Base-by-base conservation (phyloP, 768 basidiomycete genomes). In the Rhizopogon roseolus region DNA sequence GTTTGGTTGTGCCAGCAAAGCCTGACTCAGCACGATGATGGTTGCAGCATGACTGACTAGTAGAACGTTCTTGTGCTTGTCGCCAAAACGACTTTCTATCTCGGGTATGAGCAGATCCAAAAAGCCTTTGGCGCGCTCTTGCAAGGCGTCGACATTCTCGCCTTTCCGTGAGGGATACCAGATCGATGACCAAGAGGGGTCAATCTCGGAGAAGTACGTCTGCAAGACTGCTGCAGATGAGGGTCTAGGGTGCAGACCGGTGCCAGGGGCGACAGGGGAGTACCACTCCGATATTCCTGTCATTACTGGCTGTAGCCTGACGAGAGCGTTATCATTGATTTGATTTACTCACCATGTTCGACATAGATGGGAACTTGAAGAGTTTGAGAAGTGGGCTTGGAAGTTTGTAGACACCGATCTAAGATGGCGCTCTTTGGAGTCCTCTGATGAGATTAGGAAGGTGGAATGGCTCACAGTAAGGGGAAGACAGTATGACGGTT, bases 371-470 rank as follows among this genome's bases (percentile, higher is more conserved):
- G 89, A 4, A 92, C 56, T 13, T 74, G 71, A 17, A 93, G 74
- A 0, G 81, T 79, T 38, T 72, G 65, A 14, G 92, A 80, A 3
- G 77, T 70, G 2, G 92, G 90, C 32, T 77, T 73, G 1, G 85
- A 71, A 0, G 92, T 94, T 65, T 94, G 91, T 22, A 93, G 73
- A 66, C 92, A 93, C n/a, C 92, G 87, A 71, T 93, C 90, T 92
- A 59, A 36, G 8, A 17, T 22, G 13, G 3, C 19, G 27, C 40
- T 8, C 6, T 19, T 52, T 45, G 14, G 29, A 48, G 44, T 19
- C 32, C 22, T 29, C 17, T 34, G 36, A 49, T 16, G 19, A 22
- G 22, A 51, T 19, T 4, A 41, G 38, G 7, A 43, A 49, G n/a
- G 5, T 19, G 29, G 29, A 38, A 44, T 28, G 3, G 62, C 72